Evolutionary conservation across 352 stramenopile genomes (phyloP), one percentile per base, ranked within the genome.

Genomic region (Aphanomyces invadans): DNA sequence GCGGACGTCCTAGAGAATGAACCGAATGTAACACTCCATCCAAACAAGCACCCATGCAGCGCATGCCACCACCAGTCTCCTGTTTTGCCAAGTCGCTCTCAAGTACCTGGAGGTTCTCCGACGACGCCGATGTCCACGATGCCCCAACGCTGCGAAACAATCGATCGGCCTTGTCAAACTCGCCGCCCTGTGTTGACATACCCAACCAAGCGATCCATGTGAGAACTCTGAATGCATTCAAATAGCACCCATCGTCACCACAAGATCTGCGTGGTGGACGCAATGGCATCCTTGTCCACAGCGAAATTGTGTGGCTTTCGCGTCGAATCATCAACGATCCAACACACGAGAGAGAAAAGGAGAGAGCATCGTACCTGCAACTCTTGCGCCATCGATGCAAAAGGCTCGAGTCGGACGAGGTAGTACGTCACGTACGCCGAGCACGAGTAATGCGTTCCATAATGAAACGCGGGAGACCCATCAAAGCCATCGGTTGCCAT

Each of bases 351-450:
- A n/a, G n/a, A n/a, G n/a, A n/a, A 7, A 36, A 36, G 21, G 26
- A 4, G 28, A 12, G 19, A 25, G 54, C 5, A 36, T 46, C 62
- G 1, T 65, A 76, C 72, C 54, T 91, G 83, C 2, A 91, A 62
- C 46, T 91, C 83, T 3, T 78, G 63, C 19, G 83, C 81, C 15
- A 89, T 62, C 4, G 77, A 71, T 17, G 87, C 89, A 62, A 90
- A 97, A 0, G 92, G 92, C 62, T 97, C 86, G 4, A 97, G 79
- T 15, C 97, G 85, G 65, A 99, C 87, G 38, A 99, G 78, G 68
- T 97, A 99, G 75, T 97, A 98, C 21, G 99, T 75, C 17, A 99
- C 93, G 70, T 98, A 98, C 19, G 85, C 96, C 26, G 95, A 95
- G 53, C 90, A 97, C 28, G 89, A 98, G 75, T 99, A 99, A 70